Base-by-base conservation (phyloP, 129 eudicot species). In the Apium graveolens region DNA sequence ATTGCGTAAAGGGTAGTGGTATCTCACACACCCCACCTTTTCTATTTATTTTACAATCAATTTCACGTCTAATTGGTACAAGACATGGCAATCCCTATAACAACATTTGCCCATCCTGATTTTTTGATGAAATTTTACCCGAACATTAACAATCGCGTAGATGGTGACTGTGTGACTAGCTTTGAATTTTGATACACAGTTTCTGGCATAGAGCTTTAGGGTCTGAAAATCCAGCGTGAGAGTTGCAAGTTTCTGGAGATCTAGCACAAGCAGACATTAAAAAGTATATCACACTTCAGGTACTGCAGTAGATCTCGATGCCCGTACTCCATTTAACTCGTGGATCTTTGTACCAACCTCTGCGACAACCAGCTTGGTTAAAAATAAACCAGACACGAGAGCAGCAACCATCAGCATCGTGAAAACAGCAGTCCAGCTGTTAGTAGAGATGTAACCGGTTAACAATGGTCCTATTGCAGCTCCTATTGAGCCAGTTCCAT, bases 391-490 rank as follows among this genome's bases (percentile, higher is more conserved):
- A 4, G 97, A 94, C n/a, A 93, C 79, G 11, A 91, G 76, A 41
- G 96, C 92, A 1, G 92, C 84, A 2, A 16, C 83, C 96, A 91
- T 91, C 32, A 93, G 84, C 97, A 93, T 93, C n/a, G 82, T 79
- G 75, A 93, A 93, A 44, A 93, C 98, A 0, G 90, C 91, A 43
- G 44, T 86, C 98, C 98, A 93, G 77, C 98, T 91, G 35, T 38
- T 70, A 26, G 88, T 81, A 20, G 98, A 93, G 69, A 93, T 85
- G 74, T 91, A 93, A 12, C 98, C 98, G 0, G 97, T 93, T 32
- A 93, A 81, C 86, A 93, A 73, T 13, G 98, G 98, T 27, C 98
- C 98, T 5, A 93, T 82, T 44, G 98, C 97, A 18, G 98, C 98
- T 57, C 98, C 98, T 11, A 91, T 81, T 3, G 98, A 93, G 46